These are phyloP conservation scores for Tylopilus sp. DNA, from an alignment of 768 basidiomycete genomes.

Conservation along the genomic window DNA sequence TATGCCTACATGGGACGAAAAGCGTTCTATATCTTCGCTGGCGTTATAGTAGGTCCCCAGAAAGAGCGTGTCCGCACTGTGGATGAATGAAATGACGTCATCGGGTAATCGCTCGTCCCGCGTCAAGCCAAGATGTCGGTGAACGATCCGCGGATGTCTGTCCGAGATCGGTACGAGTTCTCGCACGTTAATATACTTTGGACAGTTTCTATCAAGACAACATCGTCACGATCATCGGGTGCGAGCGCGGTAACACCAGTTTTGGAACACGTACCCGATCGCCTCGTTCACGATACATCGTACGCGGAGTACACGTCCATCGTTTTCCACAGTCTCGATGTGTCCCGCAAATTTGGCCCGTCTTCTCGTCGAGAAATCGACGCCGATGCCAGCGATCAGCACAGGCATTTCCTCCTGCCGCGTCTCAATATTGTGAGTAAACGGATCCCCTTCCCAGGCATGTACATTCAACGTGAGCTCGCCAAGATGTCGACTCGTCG, in stretches of 20 bases:
- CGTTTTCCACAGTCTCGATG: conserved; percentile 34
- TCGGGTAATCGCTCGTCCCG: conserved; percentile 43
- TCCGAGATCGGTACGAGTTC: conserved; percentile 43
- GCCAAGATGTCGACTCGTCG: conserved; percentile 34
- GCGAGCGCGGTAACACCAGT: not conserved
- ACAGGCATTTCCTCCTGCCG: conserved; percentile 9
- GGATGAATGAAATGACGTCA: conserved; percentile 47
- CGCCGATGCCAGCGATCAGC: conserved; percentile 57
- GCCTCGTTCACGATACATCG: conserved; percentile 46
- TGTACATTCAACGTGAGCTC: conserved; percentile 37
- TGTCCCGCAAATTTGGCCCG: conserved; percentile 64
- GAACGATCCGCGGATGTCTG: conserved; percentile 37
- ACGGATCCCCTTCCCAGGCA: conserved; percentile 57
- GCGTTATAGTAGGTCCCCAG: conserved; percentile 53
- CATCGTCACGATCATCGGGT: not conserved
- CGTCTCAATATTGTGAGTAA: conserved; percentile 34
- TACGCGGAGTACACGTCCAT: conserved; percentile 35
- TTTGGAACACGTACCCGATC: conserved; percentile 45
- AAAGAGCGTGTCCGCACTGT: conserved; percentile 52
- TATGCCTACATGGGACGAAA: conserved; percentile 61
- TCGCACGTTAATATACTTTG: conserved; percentile 63
- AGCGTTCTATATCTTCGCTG: conserved; percentile 31
- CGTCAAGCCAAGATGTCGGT: conserved; percentile 34
- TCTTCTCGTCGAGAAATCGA: conserved; percentile 55
- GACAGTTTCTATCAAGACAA: conserved; percentile 50